Evolutionary conservation across 139 green algal species (phyloP), one percentile per base, ranked within the genome.

Genomic region (Coccomyxa sp.): DNA sequence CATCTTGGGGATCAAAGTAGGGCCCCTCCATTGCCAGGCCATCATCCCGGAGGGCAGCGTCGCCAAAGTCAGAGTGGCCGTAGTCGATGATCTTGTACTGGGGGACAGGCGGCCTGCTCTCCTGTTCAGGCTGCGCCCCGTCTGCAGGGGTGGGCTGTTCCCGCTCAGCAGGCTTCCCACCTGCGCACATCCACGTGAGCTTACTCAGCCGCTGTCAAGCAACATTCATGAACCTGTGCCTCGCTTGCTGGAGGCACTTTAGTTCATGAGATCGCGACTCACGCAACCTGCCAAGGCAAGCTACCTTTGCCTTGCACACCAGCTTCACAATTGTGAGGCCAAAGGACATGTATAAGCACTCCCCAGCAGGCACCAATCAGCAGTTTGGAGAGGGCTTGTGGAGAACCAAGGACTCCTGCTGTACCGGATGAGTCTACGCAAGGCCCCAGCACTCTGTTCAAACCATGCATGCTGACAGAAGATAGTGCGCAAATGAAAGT

Each of bases 41-140:
- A 39, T 39, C 31, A 4, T 35, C 24, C 31, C 34, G 29, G 24
- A 72, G 64, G 18, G 29, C 14, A 10, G 1, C 14, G 64, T 72
- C 64, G 6, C 31, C 29, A 35, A 72, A 72, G 4, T 72, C 31
- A 22, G n/a, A 22, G 34, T 72, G 64, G 24, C 64, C 64, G 33
- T 81, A 87, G 44, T 87, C 82, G 40, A 87, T 87, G 31, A 87
- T 82, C 38, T 87, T 87, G 54, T 83, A 87, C 68, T 86, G 78
- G 38, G 18, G 24, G 16, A 4, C 36, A 12, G 8, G 24, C n/a
- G 22, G 34, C 2, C 73, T 37, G 73, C 39, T 38, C 38, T 69
- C 27, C 39, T 29, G 44, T 38, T 27, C n/a, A n/a, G n/a, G n/a
- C n/a, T n/a, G n/a, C n/a, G n/a, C n/a, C n/a, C n/a, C n/a, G n/a